These are phyloP conservation scores for Cercospora sp. DNA, from an alignment of 2,329 filamentous ascomycete species.

Conservation along the genomic window DNA sequence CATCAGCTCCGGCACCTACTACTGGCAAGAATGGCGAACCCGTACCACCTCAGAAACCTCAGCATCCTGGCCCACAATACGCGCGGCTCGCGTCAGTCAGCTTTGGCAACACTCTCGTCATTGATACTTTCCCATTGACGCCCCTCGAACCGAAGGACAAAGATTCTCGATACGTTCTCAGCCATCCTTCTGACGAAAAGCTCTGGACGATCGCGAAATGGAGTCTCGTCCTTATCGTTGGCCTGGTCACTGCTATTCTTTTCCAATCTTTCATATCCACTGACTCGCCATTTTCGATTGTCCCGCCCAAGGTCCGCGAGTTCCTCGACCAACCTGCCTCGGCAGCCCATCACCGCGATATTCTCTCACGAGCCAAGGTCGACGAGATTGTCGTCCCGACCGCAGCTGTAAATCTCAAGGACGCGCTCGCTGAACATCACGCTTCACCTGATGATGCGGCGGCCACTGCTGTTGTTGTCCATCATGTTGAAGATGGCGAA, in stretches of 20 bases:
- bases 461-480: slow-evolving; percentile 43
- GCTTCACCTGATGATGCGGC: slow-evolving; percentile 25
- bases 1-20: slow-evolving; percentile 29
- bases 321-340: slow-evolving; percentile 30
- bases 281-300: slow-evolving; percentile 27
- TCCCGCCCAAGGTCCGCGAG: slow-evolving; percentile 53
- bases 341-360: slow-evolving; percentile 16
- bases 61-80: slow-evolving; percentile 53
- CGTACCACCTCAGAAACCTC: slow-evolving; percentile 16
- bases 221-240: slow-evolving; percentile 60
- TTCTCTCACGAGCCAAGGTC: slow-evolving; percentile 22
- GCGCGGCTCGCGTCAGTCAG: slow-evolving; percentile 80
- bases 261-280: slow-evolving; percentile 61
- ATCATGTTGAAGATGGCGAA: slow-evolving; percentile 38
- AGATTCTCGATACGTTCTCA: slow-evolving; percentile 67
- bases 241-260: slow-evolving; percentile 63
- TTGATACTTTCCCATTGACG: slow-evolving; percentile 73
- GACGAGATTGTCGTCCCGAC: slow-evolving; percentile 9
- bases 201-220: slow-evolving; percentile 57
- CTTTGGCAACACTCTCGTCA: slow-evolving; percentile 74
- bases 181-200: slow-evolving; percentile 54
- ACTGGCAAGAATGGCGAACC: slow-evolving; percentile 29
- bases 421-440: slow-evolving; percentile 26
- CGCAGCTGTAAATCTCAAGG: slow-evolving; percentile 12
- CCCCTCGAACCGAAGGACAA: slow-evolving; percentile 50